Conservation (phyloP, 805 yeast species). For the Saccharomyces cerevisiae region DNA sequence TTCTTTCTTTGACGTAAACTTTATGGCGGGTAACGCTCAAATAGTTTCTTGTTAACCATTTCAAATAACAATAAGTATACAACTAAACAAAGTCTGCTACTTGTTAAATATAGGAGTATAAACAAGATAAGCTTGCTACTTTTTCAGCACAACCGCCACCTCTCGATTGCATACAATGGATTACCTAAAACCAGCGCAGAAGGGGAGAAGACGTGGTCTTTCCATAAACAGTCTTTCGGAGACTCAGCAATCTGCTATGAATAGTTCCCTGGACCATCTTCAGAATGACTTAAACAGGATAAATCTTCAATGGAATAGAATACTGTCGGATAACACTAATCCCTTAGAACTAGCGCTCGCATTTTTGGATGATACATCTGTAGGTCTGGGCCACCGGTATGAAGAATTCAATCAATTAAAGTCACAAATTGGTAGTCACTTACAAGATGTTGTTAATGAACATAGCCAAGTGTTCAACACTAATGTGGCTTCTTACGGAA, state of each 20-base stretch:
- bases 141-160: neutral
- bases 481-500: conserved; percentile 76
- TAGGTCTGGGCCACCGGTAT: conserved; percentile 74
- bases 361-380: conserved; percentile 76
- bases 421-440: conserved; percentile 44
- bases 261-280: conserved; percentile 22
- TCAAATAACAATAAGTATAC: neutral
- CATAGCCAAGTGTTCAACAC: conserved; percentile 79
- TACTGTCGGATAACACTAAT: conserved; percentile 50
- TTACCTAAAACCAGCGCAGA: conserved; percentile 8
- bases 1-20: neutral
- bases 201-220: conserved; percentile 25
- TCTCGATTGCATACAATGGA: conserved; percentile 11
- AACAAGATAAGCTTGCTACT: neutral
- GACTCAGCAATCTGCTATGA: conserved; percentile 24
- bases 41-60: neutral
- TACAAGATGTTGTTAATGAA: conserved; percentile 67
- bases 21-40: neutral
- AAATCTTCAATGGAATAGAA: conserved; percentile 41
- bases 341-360: conserved; percentile 82
- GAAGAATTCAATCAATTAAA: conserved; percentile 59
- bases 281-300: conserved; percentile 27
- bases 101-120: too few species aligned
- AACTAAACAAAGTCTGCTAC: neutral
- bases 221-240: conserved; percentile 25